These are phyloP conservation scores for Phytopythium delawarense DNA, from an alignment of 352 stramenopile species.

Conservation along the genomic window DNA sequence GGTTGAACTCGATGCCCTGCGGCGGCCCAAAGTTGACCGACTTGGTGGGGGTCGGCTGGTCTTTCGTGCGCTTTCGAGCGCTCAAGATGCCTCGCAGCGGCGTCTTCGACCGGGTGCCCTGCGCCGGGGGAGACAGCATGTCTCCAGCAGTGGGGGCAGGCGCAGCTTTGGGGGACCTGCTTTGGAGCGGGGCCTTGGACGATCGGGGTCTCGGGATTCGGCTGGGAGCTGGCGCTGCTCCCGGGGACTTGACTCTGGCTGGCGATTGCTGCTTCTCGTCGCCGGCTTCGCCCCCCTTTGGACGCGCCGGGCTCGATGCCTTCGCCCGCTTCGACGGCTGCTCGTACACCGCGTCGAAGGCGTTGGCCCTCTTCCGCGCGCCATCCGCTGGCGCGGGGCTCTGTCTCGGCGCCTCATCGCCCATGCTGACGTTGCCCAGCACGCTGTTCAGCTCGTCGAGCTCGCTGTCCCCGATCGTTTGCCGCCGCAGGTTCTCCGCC, in stretches of 20 bases:
- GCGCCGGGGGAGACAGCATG: not conserved
- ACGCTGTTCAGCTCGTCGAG: conserved; percentile 33
- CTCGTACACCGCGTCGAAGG: conserved; percentile 8
- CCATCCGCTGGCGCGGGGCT: not conserved
- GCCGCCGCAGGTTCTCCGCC: conserved; percentile 27
- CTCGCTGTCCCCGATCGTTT: conserved; percentile 57
- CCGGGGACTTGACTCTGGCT: not conserved
- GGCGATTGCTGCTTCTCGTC: not conserved
- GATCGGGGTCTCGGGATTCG: not conserved
- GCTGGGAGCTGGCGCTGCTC: not conserved
- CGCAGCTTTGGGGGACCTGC: not conserved
- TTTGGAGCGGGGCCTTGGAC: not conserved
- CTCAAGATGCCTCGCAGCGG: conserved; percentile 77
- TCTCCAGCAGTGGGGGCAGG: not conserved
- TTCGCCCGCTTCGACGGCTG: conserved; percentile 13
- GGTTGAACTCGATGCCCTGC: conserved; percentile 75
- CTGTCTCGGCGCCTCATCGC: not conserved
- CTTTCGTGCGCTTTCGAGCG: conserved; percentile 45
- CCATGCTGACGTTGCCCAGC: conserved; percentile 10
- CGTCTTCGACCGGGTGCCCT: conserved; percentile 15
- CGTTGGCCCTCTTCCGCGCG: conserved; percentile 27
- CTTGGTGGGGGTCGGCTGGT: conserved; percentile 68
- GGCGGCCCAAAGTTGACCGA: conserved; percentile 81
- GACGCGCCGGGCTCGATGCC: not conserved
- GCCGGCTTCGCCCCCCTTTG: not conserved